Evolutionary conservation across 2,329 filamentous ascomycete genomes (phyloP).

Genomic region (Davidsoniella eucalypti): DNA sequence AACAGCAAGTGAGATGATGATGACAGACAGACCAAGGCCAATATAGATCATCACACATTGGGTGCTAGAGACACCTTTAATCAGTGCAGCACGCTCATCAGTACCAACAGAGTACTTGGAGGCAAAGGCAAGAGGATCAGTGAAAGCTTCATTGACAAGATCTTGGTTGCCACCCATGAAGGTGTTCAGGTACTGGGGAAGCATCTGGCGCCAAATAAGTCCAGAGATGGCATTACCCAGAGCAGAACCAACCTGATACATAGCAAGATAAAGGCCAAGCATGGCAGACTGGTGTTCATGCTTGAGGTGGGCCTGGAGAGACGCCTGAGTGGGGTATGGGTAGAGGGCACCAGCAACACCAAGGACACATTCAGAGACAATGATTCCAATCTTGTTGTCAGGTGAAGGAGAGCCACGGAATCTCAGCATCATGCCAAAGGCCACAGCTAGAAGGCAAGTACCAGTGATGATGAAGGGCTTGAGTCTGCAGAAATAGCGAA

Average conservation of each 20-base stretch:
- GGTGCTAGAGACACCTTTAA: no score
- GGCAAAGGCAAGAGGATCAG: conserved; percentile 18
- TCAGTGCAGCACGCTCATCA: no score
- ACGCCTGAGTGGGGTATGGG: conserved; percentile 23
- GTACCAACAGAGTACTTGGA: no score
- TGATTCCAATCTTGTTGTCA: conserved; percentile 20
- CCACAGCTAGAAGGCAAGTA: conserved; percentile 46
- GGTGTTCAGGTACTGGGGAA: conserved; percentile 21
- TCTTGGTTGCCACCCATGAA: conserved; percentile 19
- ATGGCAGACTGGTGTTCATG: no score
- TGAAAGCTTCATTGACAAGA: conserved; percentile 21
- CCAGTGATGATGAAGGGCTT: conserved; percentile 47
- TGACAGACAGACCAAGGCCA: no score
- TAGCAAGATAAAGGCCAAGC: no score
- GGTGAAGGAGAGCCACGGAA: conserved; percentile 36
- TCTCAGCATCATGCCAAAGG: conserved; percentile 46
- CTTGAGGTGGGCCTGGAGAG: no score
- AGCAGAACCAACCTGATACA: conserved; percentile 28
- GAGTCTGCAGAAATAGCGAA: no score
- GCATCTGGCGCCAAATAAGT: conserved; percentile 43
- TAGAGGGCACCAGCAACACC: conserved; percentile 49
- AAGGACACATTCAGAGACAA: conserved; percentile 33
- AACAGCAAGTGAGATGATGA: no score
- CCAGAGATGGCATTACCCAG: conserved; percentile 44
- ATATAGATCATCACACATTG: no score